A percentile compares a stretch with the other conserved stretches of the same genome.
phyloP scores from a whole-genome alignment of 306 rosid genomes.

The Quercus ilex region DNA sequence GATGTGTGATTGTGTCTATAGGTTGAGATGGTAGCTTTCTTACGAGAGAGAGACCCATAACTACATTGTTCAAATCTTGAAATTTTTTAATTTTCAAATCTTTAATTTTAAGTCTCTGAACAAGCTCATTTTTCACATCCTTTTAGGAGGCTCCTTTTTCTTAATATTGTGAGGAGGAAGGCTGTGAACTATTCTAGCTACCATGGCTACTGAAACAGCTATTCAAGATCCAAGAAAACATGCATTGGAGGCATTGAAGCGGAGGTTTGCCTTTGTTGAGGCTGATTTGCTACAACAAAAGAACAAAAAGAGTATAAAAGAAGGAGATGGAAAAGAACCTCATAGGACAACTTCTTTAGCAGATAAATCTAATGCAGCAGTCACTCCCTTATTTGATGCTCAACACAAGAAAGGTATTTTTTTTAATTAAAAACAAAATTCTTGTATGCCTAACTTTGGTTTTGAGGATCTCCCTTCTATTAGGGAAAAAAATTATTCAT shows the following conservation, averaged over 20 bases:
- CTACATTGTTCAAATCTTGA: neutral
- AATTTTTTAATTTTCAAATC: neutral
- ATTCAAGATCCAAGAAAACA: conserved; percentile 57
- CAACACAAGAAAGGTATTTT: conserved; percentile 42
- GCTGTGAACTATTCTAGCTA: neutral
- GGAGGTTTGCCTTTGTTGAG: conserved; percentile 58
- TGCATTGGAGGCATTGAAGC: conserved; percentile 75
- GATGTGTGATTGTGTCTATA: neutral
- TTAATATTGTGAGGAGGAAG: neutral
- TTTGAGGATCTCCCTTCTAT: neutral
- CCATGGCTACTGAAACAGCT: conserved; percentile 45
- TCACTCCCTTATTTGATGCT: conserved; percentile 5
- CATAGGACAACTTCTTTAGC: conserved; percentile 14
- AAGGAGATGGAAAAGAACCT: conserved; percentile 21
- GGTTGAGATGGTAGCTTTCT: neutral
- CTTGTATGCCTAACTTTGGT: neutral
- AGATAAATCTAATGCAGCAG: conserved; percentile 12
- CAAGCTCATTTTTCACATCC: neutral
- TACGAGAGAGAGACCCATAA: neutral
- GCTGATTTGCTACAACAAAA: conserved; percentile 49
- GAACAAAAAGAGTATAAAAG: conserved; percentile 12
- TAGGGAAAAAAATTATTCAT: neutral
- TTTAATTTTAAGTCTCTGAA: neutral
- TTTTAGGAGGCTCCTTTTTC: neutral
- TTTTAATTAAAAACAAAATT: neutral